These are phyloP conservation scores for Marasmius oreades DNA, from an alignment of 1,284 basidiomycete genomes.

Conservation along the genomic window DNA sequence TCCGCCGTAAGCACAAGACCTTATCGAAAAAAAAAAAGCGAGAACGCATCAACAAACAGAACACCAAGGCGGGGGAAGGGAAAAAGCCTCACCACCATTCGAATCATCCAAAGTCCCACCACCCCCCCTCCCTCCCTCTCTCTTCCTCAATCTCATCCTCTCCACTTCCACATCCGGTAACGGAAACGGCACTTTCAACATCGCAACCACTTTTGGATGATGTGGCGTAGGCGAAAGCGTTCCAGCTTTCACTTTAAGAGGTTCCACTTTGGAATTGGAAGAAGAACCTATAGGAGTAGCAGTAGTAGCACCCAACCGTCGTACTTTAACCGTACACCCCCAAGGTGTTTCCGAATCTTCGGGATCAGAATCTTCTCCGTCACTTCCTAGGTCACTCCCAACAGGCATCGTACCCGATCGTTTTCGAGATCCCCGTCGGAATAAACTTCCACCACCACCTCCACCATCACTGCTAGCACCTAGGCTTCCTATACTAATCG, in stretches of 20 bases:
- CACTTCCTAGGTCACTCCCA: conserved; percentile 35
- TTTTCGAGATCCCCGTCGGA: not conserved
- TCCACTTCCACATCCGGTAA: conserved; percentile 76
- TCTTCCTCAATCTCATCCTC: conserved; percentile 44
- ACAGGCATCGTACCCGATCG: conserved; percentile 15
- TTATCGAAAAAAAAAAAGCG: conserved; percentile 4
- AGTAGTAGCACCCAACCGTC: conserved; percentile 28
- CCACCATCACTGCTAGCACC: conserved; percentile 3
- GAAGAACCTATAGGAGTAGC: not conserved
- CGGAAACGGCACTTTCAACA: conserved; percentile 86
- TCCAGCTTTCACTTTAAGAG: conserved; percentile 58
- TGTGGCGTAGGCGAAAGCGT: conserved; percentile 91
- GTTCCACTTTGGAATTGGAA: not conserved
- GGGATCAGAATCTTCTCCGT: conserved; percentile 78
- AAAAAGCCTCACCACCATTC: not conserved
- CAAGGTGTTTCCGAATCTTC: conserved; percentile 96
- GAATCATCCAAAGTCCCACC: not conserved
- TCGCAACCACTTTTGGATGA: conserved; percentile 91
- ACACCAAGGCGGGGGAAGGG: no score
- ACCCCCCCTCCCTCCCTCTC: conserved; percentile 36
- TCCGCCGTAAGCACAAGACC: conserved; percentile 76
- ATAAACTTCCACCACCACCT: not conserved
- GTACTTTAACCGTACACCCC: conserved; percentile 75
- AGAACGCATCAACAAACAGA: conserved; percentile 1
- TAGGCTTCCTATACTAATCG: not conserved